Percentiles rank a stretch among this genome's conserved stretches.
Evolutionary conservation across 2,329 filamentous ascomycete species (phyloP).

Genomic region (Sporothrix brasiliensis): DNA sequence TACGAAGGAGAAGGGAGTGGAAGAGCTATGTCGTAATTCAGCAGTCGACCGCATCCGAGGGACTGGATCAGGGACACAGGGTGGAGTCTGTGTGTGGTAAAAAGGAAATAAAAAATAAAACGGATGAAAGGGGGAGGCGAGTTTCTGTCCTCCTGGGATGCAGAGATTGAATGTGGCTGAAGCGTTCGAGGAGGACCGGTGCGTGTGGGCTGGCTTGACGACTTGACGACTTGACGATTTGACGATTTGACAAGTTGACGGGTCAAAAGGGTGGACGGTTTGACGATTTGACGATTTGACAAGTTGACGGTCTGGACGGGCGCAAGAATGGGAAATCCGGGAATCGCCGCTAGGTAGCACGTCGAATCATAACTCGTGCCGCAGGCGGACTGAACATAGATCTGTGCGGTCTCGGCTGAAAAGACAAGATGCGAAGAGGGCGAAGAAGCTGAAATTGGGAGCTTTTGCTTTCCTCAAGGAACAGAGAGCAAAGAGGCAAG

Average conservation of each 20-base stretch:
- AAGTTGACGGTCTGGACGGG: background rate
- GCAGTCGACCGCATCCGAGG: conserved; percentile 25
- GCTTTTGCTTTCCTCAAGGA: background rate
- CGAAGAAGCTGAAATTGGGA: conserved; percentile 3
- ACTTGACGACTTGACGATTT: background rate
- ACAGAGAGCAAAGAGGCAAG: conserved; percentile 9
- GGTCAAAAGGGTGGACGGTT: background rate
- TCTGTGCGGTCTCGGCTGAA: conserved; percentile 9
- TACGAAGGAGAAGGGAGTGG: conserved; percentile 3
- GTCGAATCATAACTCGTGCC: conserved; percentile 33
- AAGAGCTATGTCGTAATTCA: conserved; percentile 10
- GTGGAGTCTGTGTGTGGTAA: background rate
- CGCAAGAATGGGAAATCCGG: background rate
- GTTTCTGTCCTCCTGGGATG: background rate
- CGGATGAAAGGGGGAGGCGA: conserved; percentile 22
- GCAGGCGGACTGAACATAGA: conserved; percentile 11
- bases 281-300: background rate
- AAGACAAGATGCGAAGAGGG: background rate
- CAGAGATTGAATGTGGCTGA: conserved; percentile 11
- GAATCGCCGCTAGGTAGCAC: conserved; percentile 32
- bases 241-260: background rate
- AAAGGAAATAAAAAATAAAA: background rate
- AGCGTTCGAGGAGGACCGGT: conserved; percentile 23
- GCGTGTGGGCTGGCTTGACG: background rate
- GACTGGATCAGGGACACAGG: conserved; percentile 24